These are phyloP conservation scores for Sporisorium sorghi DNA, from an alignment of 1,284 basidiomycete genomes.

Conservation along the genomic window DNA sequence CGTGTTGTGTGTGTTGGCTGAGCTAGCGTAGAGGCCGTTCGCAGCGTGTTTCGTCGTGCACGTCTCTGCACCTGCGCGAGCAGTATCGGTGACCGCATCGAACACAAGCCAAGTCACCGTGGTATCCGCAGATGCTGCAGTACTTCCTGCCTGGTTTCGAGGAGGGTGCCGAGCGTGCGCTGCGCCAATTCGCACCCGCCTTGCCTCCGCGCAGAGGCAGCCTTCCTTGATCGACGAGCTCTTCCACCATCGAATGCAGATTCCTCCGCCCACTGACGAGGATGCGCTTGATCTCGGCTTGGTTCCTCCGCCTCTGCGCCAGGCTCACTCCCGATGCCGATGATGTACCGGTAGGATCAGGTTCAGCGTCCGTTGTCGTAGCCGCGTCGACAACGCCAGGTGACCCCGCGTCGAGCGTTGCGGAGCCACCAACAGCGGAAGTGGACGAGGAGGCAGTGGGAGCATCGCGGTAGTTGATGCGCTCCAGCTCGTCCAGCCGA, in stretches of 20 bases:
- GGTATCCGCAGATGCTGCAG: conserved; percentile 48
- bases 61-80: conserved; percentile 29
- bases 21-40: conserved; percentile 34
- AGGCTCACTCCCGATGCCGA: conserved; percentile 15
- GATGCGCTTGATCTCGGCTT: conserved; percentile 40
- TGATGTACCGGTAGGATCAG: background rate
- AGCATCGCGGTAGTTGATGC: conserved; percentile 46
- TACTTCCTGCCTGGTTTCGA: conserved; percentile 24
- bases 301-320: conserved; percentile 32
- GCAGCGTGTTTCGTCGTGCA: conserved; percentile 46
- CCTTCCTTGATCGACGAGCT: conserved; percentile 38
- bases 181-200: conserved; percentile 26
- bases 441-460: conserved; percentile 14
- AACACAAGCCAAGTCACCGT: conserved; percentile 41
- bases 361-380: conserved; percentile 1
- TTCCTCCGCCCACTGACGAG: conserved; percentile 26
- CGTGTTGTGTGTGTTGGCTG: background rate
- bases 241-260: conserved; percentile 36
- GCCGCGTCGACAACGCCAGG: background rate
- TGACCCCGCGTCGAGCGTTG: conserved; percentile 4
- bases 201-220: conserved; percentile 23
- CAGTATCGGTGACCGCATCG: conserved; percentile 43
- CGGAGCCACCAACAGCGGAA: background rate
- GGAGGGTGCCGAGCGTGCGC: conserved; percentile 19
- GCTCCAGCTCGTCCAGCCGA: conserved; percentile 42